A percentile compares a stretch with the other conserved stretches of the same genome.
These are phyloP conservation scores for Acanthamoeba castellanii DNA, from an alignment of 208 protist species.

Conservation along the genomic window DNA sequence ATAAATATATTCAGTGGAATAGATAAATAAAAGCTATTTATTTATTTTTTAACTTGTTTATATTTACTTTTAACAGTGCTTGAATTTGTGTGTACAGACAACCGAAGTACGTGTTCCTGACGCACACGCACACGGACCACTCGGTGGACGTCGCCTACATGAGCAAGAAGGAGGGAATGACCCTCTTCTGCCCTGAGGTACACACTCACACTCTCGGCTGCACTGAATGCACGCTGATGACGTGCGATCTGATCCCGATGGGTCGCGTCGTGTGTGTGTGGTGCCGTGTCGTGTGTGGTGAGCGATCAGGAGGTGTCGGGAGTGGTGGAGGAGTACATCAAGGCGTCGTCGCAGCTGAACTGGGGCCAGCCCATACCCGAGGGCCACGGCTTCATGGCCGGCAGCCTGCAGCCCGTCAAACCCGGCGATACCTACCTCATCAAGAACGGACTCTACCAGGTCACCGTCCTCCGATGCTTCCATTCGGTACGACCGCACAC, in stretches of 20 bases:
- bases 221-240: background rate
- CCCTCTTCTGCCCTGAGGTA: constrained; percentile 65
- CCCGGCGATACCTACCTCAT: constrained; percentile 12
- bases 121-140: constrained; percentile 58
- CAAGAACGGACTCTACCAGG: constrained; percentile 23
- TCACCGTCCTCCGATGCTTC: constrained; percentile 24
- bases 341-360: background rate
- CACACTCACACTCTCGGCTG: background rate
- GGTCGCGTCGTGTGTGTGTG: background rate
- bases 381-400: background rate
- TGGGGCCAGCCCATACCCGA: constrained; percentile 21
- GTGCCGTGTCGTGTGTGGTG: background rate
- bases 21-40: too few relatives aligned
- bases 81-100: background rate
- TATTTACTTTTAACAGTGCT: background rate
- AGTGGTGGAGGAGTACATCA: constrained; percentile 35
- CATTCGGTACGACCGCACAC: background rate
- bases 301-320: background rate
- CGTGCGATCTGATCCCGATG: background rate
- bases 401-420: constrained; percentile 7
- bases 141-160: constrained; percentile 22
- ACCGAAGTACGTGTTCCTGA: constrained; percentile 64
- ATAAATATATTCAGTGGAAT: too few relatives aligned
- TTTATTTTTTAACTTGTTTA: background rate
- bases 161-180: constrained; percentile 50